Evolutionary conservation across 2,329 filamentous ascomycete species (phyloP).

Genomic region (Fonsecaea erecta): DNA sequence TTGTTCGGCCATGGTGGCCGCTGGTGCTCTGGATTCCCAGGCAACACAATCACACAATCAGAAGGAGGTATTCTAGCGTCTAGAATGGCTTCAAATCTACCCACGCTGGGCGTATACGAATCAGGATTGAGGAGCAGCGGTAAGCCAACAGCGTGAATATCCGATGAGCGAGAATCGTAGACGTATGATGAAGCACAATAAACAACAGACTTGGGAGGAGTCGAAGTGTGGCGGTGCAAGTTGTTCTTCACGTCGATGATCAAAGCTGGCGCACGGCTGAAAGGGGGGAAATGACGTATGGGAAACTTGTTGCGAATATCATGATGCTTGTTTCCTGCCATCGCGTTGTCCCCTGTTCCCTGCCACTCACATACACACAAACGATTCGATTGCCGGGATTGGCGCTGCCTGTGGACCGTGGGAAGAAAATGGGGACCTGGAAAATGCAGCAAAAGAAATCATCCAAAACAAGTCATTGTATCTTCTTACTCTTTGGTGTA

Average conservation of each 20-base stretch:
- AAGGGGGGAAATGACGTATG: conserved; percentile 21
- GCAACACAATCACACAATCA: neutral
- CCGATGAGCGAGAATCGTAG: neutral
- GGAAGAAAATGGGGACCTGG: neutral
- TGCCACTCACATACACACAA: neutral
- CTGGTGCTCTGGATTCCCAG: neutral
- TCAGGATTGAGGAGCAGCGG: neutral
- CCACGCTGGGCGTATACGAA: neutral
- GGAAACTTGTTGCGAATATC: neutral
- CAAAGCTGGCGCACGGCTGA: conserved; percentile 6
- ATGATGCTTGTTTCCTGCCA: conserved; percentile 9
- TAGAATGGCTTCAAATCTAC: neutral
- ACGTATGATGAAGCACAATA: neutral
- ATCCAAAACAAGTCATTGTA: neutral
- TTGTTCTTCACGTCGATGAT: neutral
- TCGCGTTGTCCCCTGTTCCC: conserved; percentile 11
- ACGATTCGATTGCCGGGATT: neutral
- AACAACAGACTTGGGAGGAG: neutral
- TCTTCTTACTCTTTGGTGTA: neutral
- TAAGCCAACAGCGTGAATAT: neutral
- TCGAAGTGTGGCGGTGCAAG: conserved; percentile 32
- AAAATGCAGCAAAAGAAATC: neutral
- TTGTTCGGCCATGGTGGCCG: conserved; percentile 21
- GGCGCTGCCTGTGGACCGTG: neutral
- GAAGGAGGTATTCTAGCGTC: neutral